Conservation (phyloP, 2,329 filamentous ascomycete species). For the Colletotrichum scovillei region DNA sequence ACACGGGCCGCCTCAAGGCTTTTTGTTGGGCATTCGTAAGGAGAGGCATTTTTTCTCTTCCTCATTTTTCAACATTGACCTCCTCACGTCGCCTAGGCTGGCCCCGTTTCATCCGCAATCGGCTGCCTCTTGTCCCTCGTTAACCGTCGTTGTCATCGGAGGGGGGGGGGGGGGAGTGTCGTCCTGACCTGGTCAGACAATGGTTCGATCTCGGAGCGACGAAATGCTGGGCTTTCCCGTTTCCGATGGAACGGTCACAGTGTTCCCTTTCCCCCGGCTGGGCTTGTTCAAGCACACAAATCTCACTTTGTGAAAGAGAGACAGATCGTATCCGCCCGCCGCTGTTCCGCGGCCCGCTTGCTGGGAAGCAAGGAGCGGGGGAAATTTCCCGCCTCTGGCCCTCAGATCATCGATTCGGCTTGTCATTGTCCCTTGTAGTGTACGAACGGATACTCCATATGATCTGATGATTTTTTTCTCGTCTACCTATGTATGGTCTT, state of each 20-base stretch:
- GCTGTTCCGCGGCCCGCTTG: conserved; percentile 20
- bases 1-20: neutral
- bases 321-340: conserved; percentile 26
- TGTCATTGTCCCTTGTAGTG: neutral
- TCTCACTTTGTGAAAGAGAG: conserved; percentile 1
- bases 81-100: neutral
- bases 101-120: conserved; percentile 15
- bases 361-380: neutral
- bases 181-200: conserved; percentile 5
- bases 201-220: conserved; percentile 23
- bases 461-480: conserved; percentile 2
- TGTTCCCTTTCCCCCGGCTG: neutral
- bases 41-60: neutral
- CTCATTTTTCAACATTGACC: conserved; percentile 2
- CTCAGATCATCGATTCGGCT: neutral
- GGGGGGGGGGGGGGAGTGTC: neutral
- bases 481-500: neutral
- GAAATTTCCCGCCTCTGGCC: neutral
- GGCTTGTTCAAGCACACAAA: neutral
- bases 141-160: neutral
- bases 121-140: neutral
- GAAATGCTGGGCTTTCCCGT: neutral
- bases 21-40: conserved; percentile 10
- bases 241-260: conserved; percentile 8
- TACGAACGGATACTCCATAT: neutral